phyloP scores from a whole-genome alignment of 169 alveolate genomes.

The Plasmodium gonderi region DNA sequence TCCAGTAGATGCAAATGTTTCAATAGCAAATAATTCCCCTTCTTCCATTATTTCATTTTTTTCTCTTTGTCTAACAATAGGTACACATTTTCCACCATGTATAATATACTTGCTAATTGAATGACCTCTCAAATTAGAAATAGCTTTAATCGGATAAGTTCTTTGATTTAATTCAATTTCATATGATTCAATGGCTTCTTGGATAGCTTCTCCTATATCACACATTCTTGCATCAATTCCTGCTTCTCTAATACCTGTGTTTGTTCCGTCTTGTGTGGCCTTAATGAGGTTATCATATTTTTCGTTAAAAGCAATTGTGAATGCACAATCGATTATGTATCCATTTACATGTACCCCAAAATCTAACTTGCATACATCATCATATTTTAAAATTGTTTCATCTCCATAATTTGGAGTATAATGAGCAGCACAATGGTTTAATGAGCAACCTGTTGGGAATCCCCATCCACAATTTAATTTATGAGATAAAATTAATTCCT shows the following conservation, averaged over 20 bases:
- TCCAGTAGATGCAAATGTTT: constrained; percentile 99
- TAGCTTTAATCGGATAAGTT: constrained; percentile 94
- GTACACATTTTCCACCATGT: constrained; percentile 99
- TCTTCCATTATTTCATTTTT: constrained; percentile 97
- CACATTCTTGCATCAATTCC: constrained; percentile 98
- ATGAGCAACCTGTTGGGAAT: constrained; percentile 99
- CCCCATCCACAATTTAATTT: constrained; percentile 99
- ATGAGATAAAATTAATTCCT: constrained; percentile 94
- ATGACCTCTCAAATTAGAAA: constrained; percentile 99
- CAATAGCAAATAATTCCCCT: constrained; percentile 99
- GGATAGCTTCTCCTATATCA: constrained; percentile 98
- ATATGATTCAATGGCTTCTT: constrained; percentile 98
- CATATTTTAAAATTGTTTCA: constrained; percentile 85
- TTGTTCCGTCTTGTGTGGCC: constrained; percentile 99
- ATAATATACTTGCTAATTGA: constrained; percentile 96
- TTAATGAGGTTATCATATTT: constrained; percentile 87
- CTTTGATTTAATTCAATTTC: constrained; percentile 96
- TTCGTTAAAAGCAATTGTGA: constrained; percentile 96
- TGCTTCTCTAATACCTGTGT: constrained; percentile 97
- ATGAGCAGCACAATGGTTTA: constrained; percentile 99
- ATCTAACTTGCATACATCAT: constrained; percentile 97
- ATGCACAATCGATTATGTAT: constrained; percentile 99
- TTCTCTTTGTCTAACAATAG: constrained; percentile 94
- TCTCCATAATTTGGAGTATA: constrained; percentile 98
- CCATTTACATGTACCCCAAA: constrained; percentile 99